phyloP scores from a whole-genome alignment of 176 grass and related monocot genomes.

The Ananas comosus region DNA sequence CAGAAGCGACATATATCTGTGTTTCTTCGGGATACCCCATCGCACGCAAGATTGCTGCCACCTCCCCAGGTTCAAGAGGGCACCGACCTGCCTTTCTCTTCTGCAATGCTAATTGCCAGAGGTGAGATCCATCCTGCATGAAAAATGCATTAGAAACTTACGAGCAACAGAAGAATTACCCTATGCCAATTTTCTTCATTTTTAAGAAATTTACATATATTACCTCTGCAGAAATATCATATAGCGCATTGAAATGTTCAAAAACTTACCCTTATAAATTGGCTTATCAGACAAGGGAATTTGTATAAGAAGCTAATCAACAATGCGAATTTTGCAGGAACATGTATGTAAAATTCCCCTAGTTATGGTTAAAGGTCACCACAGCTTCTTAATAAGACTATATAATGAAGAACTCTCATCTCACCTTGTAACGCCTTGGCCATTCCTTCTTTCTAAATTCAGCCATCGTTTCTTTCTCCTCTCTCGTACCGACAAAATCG shows the following conservation, averaged over 20 bases:
- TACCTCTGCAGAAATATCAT: no score
- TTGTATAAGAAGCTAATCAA: no score
- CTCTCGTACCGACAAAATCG: constrained; percentile 94
- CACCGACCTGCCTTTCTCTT: constrained; percentile 97
- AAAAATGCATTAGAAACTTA: constrained; percentile 17
- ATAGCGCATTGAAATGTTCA: no score
- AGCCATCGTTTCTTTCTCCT: constrained; percentile 93
- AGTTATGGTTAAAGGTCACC: no score
- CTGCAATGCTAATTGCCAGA: constrained; percentile 72
- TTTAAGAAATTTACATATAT: neutral
- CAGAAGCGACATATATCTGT: constrained; percentile 96
- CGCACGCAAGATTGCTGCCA: constrained; percentile 72
- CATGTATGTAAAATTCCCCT: no score
- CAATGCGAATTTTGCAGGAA: no score
- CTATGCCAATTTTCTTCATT: neutral
- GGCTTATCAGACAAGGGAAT: no score
- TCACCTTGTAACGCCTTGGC: constrained; percentile 92
- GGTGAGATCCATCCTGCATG: constrained; percentile 84
- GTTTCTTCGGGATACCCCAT: constrained; percentile 93
- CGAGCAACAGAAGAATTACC: neutral
- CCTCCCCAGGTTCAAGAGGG: constrained; percentile 89
- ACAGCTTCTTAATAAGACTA: no score
- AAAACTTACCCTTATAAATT: no score
- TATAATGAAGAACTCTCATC: neutral
- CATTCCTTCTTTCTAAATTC: constrained; percentile 84